phyloP scores from a whole-genome alignment of 2,329 filamentous ascomycete genomes.

The Rhinocladiella mackenziei region DNA sequence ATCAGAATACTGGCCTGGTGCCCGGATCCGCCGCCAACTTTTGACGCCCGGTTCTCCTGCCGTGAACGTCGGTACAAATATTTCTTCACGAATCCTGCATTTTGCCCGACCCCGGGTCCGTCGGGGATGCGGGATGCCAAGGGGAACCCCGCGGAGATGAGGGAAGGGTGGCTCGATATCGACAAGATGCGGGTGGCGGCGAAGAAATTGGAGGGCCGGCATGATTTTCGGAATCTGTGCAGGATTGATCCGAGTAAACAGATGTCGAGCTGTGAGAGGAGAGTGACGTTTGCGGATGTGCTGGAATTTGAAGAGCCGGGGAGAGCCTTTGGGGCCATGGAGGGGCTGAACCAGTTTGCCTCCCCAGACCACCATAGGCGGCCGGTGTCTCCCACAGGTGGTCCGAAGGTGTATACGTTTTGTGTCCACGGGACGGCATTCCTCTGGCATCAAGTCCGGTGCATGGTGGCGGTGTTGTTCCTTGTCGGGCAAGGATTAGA shows the following conservation, averaged over 20 bases:
- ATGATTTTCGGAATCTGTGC: conserved; percentile 97
- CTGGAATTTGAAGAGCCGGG: conserved; percentile 60
- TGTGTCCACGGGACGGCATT: conserved; percentile 87
- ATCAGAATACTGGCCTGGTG: conserved; percentile 94
- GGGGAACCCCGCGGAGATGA: conserved; percentile 34
- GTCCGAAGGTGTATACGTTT: conserved; percentile 75
- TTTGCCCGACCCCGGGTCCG: conserved; percentile 60
- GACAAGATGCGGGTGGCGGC: conserved; percentile 80
- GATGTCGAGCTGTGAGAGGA: conserved; percentile 74
- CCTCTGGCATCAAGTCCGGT: conserved; percentile 95
- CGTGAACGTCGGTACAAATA: conserved; percentile 89
- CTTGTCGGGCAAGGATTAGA: conserved; percentile 86
- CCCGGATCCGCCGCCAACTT: conserved; percentile 69
- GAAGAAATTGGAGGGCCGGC: conserved; percentile 70
- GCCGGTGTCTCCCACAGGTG: conserved; percentile 7
- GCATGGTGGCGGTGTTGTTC: conserved; percentile 92
- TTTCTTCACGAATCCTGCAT: conserved; percentile 95
- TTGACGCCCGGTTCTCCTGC: conserved; percentile 90
- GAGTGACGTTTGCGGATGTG: conserved; percentile 76
- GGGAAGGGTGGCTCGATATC: conserved; percentile 80
- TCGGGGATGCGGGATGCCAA: conserved; percentile 42
- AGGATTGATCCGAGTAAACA: conserved; percentile 89
- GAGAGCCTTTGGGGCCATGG: conserved; percentile 52
- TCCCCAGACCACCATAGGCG: too few species aligned
- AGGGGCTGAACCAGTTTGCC: conserved; percentile 30